Percentiles rank a stretch among this genome's conserved stretches.
Conservation (phyloP, 306 rosid species). For the Mucuna pruriens region DNA sequence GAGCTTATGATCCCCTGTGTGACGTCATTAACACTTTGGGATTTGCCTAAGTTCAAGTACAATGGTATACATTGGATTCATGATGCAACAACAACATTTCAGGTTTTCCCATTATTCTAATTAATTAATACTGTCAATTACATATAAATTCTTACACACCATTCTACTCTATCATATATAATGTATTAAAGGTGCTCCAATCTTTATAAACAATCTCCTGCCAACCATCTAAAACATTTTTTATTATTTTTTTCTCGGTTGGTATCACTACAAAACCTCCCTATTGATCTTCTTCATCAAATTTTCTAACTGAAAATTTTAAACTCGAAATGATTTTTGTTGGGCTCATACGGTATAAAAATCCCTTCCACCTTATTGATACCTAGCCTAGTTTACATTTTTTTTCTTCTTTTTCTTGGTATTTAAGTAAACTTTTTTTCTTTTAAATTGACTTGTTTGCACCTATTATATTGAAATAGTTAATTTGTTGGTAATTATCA, state of each 20-base stretch:
- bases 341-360: background rate
- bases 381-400: background rate
- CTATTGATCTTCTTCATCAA: no score
- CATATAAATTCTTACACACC: background rate
- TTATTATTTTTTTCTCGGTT: no score
- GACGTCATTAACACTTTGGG: background rate
- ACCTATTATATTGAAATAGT: no score
- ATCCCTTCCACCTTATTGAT: background rate
- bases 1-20: no score
- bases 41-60: background rate
- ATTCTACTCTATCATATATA: background rate
- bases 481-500: no score
- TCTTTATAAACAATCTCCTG: background rate
- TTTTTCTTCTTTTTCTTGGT: no score
- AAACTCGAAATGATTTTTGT: background rate
- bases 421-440: no score
- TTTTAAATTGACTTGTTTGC: no score
- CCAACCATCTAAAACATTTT: background rate
- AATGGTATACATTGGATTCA: background rate
- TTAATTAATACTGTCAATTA: no score
- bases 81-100: background rate
- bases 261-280: no score
- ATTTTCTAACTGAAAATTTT: background rate
- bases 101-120: no score
- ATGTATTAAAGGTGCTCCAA: no score